phyloP scores from a whole-genome alignment of 2,329 filamentous ascomycete species.

The Paracorniculantispora psalliotae region DNA sequence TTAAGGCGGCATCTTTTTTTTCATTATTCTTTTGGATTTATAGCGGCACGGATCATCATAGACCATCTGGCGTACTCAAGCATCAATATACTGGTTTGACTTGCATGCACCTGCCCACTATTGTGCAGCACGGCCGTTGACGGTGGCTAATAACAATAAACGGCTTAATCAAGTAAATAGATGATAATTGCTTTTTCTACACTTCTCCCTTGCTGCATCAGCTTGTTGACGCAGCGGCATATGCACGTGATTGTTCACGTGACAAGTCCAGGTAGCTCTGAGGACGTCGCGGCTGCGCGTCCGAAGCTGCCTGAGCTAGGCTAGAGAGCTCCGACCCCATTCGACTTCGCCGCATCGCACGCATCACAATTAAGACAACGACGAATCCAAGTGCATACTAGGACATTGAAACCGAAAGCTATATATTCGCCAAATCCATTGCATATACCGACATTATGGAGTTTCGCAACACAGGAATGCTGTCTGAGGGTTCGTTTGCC shows the following conservation, averaged over 20 bases:
- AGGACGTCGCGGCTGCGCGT: slow-evolving; percentile 15
- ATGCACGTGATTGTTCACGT: slow-evolving; percentile 12
- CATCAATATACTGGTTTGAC: not conserved
- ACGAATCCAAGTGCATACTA: not conserved
- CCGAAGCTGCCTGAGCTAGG: slow-evolving; percentile 16
- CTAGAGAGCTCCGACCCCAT: slow-evolving; percentile 11
- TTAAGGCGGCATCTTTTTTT: not conserved
- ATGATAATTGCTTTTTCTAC: not conserved
- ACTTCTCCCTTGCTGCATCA: not conserved
- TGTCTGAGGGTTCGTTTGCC: slow-evolving; percentile 55
- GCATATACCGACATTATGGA: slow-evolving; percentile 44
- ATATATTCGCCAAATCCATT: not conserved
- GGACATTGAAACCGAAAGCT: not conserved
- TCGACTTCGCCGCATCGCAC: not conserved
- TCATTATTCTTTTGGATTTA: not conserved
- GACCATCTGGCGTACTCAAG: not conserved
- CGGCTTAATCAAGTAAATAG: not conserved
- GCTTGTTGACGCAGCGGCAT: not conserved
- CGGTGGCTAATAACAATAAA: not conserved
- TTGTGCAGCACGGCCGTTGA: not conserved
- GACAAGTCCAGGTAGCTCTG: slow-evolving; percentile 9
- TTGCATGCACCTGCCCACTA: not conserved
- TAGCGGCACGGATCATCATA: not conserved
- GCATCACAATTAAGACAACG: slow-evolving; percentile 7
- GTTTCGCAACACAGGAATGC: slow-evolving; percentile 56